Evolutionary conservation across 108 stramenopile species (phyloP).

Genomic region (Skeletonema tropicum): DNA sequence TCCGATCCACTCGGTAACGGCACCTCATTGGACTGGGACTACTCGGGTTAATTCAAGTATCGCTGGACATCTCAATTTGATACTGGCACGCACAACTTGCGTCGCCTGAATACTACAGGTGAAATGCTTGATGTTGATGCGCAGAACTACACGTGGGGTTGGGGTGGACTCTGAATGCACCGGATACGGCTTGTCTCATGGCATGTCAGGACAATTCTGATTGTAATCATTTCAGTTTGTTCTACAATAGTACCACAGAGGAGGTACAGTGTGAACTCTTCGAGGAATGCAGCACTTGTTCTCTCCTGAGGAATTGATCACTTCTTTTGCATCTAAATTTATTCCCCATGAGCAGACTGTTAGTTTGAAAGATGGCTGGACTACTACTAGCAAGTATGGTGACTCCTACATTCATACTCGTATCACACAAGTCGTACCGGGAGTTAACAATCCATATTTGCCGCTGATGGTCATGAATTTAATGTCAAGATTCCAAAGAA

Average conservation of each 20-base stretch:
- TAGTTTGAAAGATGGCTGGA: neutral
- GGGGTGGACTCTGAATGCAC: too few species aligned
- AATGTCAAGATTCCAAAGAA: too few species aligned
- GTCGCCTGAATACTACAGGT: too few species aligned
- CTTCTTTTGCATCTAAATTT: neutral
- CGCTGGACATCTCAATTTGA: too few species aligned
- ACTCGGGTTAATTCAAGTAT: too few species aligned
- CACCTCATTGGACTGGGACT: too few species aligned
- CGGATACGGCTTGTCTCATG: too few species aligned
- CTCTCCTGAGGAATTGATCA: neutral
- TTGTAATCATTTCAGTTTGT: neutral
- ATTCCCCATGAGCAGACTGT: neutral
- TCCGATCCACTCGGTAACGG: too few species aligned
- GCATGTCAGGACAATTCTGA: neutral
- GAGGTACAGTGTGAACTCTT: neutral
- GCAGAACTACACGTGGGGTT: too few species aligned
- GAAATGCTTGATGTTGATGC: too few species aligned
- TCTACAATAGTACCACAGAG: neutral
- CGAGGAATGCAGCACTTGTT: neutral
- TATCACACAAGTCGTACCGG: neutral
- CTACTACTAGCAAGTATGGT: constrained; percentile 1
- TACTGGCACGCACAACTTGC: too few species aligned
- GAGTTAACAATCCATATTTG: neutral
- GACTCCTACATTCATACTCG: neutral
- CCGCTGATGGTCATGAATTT: neutral